A percentile compares a stretch with the other conserved stretches of the same genome.
phyloP scores from a whole-genome alignment of 352 stramenopile species.

The Stephanocyclus meneghinianus region DNA sequence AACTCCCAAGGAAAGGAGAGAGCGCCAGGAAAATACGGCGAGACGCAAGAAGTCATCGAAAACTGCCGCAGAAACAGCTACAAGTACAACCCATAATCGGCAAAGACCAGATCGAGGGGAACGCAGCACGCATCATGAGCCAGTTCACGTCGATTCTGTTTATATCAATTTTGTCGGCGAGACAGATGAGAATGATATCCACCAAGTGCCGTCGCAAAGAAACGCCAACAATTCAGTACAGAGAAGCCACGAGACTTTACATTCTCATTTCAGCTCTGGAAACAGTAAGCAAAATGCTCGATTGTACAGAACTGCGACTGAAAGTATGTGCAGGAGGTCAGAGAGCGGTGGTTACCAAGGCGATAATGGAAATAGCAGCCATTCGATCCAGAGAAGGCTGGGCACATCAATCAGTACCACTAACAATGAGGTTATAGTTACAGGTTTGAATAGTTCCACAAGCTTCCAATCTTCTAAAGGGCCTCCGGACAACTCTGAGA shows the following conservation, averaged over 20 bases:
- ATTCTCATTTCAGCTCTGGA: not conserved
- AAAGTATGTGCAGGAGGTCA: no score
- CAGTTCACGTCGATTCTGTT: conserved; percentile 6
- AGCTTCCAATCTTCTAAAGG: not conserved
- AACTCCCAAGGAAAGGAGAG: not conserved
- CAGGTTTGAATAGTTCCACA: not conserved
- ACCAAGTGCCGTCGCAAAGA: not conserved
- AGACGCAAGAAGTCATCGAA: not conserved
- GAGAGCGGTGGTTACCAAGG: no score
- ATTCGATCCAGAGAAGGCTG: conserved; percentile 6
- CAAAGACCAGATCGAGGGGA: not conserved
- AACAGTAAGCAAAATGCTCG: not conserved
- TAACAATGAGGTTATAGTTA: no score
- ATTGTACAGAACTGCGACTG: no score
- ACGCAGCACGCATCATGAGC: not conserved
- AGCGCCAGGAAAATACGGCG: not conserved
- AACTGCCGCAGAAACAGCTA: not conserved
- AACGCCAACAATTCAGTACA: not conserved
- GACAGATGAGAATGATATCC: conserved; percentile 34
- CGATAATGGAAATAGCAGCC: no score
- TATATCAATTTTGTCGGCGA: conserved; percentile 41
- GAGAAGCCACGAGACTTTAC: not conserved
- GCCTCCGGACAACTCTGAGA: not conserved
- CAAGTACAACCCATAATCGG: not conserved
- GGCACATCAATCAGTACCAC: no score